Evolutionary conservation across 176 grass and related monocot genomes (phyloP).

Genomic region (Avena sativa): DNA sequence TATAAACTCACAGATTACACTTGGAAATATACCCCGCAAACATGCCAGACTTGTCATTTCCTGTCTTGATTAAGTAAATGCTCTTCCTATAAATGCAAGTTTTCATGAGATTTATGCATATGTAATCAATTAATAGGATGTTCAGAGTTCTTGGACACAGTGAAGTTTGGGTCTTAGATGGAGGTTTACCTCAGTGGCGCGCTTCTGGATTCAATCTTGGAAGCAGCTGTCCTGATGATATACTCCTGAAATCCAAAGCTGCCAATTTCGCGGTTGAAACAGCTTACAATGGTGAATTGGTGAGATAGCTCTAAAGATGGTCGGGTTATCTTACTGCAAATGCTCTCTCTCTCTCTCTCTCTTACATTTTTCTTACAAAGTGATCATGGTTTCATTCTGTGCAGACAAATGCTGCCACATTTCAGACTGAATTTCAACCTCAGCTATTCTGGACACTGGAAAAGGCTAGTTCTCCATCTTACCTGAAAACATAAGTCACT

Average conservation of each 20-base stretch:
- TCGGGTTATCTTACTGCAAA: neutral
- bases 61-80: constrained; percentile 17
- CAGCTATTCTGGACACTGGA: constrained; percentile 76
- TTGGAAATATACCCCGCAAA: neutral
- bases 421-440: constrained; percentile 80
- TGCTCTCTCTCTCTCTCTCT: neutral
- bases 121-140: constrained; percentile 58
- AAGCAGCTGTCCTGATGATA: constrained; percentile 46
- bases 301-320: constrained; percentile 42
- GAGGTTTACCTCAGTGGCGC: constrained; percentile 88
- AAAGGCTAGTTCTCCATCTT: constrained; percentile 54
- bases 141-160: constrained; percentile 89
- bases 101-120: neutral
- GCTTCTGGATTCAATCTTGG: constrained; percentile 70
- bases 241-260: constrained; percentile 56
- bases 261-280: constrained; percentile 61
- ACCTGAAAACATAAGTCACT: constrained; percentile 22
- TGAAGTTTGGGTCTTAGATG: constrained; percentile 89
- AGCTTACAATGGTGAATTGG: constrained; percentile 66
- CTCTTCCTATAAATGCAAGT: neutral
- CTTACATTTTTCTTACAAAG: constrained; percentile 8
- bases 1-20: neutral
- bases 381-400: constrained; percentile 30
- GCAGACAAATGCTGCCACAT: constrained; percentile 54
- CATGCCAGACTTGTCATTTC: neutral